Evolutionary conservation across 2,329 filamentous ascomycete species (phyloP).

Genomic region (Diaporthe vaccinii): DNA sequence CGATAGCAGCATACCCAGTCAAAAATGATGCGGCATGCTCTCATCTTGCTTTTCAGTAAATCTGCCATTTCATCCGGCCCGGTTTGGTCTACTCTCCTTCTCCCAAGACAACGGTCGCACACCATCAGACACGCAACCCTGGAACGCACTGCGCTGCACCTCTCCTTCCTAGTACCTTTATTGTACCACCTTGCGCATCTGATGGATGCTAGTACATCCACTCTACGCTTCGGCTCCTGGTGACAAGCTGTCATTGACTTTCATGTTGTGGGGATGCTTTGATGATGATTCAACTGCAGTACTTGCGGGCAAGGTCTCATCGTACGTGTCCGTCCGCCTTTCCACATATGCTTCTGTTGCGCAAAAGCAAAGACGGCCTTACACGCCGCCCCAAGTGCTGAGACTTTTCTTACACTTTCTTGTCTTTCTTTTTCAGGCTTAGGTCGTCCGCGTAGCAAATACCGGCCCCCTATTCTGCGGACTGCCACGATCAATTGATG

Average conservation of each 20-base stretch:
- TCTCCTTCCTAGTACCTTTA: slow-evolving; percentile 26
- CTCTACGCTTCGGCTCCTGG: slow-evolving; percentile 16
- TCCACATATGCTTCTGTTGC: slow-evolving; percentile 18
- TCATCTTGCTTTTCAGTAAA: slow-evolving; percentile 33
- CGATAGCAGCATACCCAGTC: slow-evolving; percentile 21
- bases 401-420: slow-evolving; percentile 18
- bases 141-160: neutral
- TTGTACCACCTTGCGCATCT: slow-evolving; percentile 24
- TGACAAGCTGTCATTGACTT: slow-evolving; percentile 26
- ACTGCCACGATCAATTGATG: slow-evolving; percentile 31
- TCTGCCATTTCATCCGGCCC: slow-evolving; percentile 32
- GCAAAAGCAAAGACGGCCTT: slow-evolving; percentile 32
- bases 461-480: slow-evolving; percentile 34
- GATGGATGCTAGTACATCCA: slow-evolving; percentile 11
- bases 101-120: slow-evolving; percentile 16
- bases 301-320: slow-evolving; percentile 4
- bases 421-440: slow-evolving; percentile 31
- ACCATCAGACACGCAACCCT: slow-evolving; percentile 24
- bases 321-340: slow-evolving; percentile 12
- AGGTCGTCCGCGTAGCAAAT: slow-evolving; percentile 39
- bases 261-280: slow-evolving; percentile 35
- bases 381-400: neutral
- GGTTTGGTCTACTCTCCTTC: slow-evolving; percentile 19
- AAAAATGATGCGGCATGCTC: slow-evolving; percentile 33
- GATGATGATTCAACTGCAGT: slow-evolving; percentile 20